Evolutionary conservation across 805 yeast species (phyloP), one percentile per base, ranked within the genome.

Genomic region (Metschnikowia corniflorae): DNA sequence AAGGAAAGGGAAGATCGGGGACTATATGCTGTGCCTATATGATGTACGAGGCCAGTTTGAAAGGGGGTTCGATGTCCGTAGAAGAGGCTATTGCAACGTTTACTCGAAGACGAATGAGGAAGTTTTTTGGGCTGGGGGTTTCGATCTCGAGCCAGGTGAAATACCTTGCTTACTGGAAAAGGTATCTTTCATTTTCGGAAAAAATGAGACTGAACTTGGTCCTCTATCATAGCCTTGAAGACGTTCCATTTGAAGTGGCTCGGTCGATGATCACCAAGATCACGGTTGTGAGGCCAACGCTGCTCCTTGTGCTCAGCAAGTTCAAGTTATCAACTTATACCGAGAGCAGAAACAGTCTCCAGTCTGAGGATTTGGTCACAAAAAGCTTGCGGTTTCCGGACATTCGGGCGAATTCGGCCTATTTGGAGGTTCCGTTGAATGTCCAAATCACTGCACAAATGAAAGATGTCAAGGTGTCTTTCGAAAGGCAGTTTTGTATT

Each of bases 1-100:
- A 86, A 46, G 97, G 97, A 0, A 88, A 87, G 58, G 97, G 97
- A 0, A 65, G 97, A 18, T 81, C 95, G 0, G 97, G 97, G 0
- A 71, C 88, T 2, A 60, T 86, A 1, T 74, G 75, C 6, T 77
- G 85, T 42, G 86, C 88, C 0, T 83, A 78, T 51, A 57, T 89
- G 43, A 80, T 88, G 75, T 68, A 66, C 31, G 39, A 44, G 16
- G 44, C 49, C 9, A 35, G 33, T 24, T 15, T 25, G n/a, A 24
- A 35, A 8, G 52, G 52, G 2, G 27, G 31, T 5, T 22, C 20
- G 5, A 35, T 31, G 22, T 36, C 68, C 0, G 62, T 71, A 10
- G 57, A 61, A 2, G 68, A 64, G 14, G 85, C 88, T 2, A 65
- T 74, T 27, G 57, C 56, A 0, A 39, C 67, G 6, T 88, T 82